These are phyloP conservation scores for Geranium incanum DNA, from an alignment of 441 rosid species.

Conservation along the genomic window DNA sequence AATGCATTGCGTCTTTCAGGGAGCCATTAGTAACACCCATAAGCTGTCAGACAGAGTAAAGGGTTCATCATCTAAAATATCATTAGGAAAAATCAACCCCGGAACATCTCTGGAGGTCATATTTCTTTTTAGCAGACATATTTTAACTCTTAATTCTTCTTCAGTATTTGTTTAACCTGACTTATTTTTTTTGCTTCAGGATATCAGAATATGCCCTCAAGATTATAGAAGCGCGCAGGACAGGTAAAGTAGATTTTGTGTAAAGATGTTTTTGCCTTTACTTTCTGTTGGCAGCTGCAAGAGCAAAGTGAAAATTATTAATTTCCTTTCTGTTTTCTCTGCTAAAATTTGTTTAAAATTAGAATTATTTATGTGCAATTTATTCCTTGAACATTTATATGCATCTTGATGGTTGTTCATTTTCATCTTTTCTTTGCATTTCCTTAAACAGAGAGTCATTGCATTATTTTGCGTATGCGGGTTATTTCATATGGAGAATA, in stretches of 20 bases:
- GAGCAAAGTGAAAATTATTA: background rate
- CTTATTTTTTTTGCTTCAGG: conserved; percentile 22
- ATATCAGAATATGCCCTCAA: conserved; percentile 20
- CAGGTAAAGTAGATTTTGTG: conserved; percentile 25
- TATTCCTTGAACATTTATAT: background rate
- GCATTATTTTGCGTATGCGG: background rate
- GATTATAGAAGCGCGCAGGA: conserved; percentile 20
- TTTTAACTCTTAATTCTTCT: background rate
- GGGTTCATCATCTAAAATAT: conserved; percentile 22
- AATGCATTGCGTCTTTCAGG: conserved; percentile 27
- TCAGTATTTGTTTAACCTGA: conserved; percentile 1
- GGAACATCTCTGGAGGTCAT: conserved; percentile 24
- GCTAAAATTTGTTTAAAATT: background rate
- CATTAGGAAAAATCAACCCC: conserved; percentile 20
- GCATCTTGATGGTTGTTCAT: conserved; percentile 1
- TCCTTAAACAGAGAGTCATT: background rate
- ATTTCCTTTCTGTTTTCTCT: background rate
- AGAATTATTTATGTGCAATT: background rate
- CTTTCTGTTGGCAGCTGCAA: conserved; percentile 1
- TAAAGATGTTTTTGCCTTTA: conserved; percentile 5
- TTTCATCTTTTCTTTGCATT: too few relatives aligned
- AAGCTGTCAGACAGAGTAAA: conserved; percentile 18
- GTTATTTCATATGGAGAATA: background rate
- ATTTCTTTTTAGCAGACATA: background rate
- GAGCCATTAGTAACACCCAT: conserved; percentile 19